Base-by-base conservation (phyloP, 2,329 filamentous ascomycete species). In the Coniochaeta sp. region DNA sequence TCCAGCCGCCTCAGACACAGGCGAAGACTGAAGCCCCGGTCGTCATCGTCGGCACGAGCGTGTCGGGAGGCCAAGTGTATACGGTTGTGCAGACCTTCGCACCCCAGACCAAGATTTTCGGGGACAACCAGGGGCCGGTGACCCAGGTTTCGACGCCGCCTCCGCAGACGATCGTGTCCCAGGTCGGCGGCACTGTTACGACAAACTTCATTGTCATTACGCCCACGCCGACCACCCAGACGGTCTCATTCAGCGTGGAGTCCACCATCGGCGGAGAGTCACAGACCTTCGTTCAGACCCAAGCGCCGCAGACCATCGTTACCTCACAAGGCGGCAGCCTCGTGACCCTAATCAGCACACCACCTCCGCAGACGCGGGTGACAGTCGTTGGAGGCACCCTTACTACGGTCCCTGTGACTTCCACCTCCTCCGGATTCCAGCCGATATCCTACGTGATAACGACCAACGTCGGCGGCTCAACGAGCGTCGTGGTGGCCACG, bases 391-490 rank as follows among this genome's bases (percentile, higher is more conserved):
- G 63, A n/a, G 65, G 66, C 3, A 62, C 57, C 3, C 59, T 65
- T 0, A 66, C 66, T 2, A 67, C 64, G 1, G 61, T 64, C 12
- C 62, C 66, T 1, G 57, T 67, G 9, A 65, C 66, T 14, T 62
- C 63, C 16, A 66, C 67, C 1, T 62, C 63, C 2, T 52, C 58
- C 6, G 61, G 62, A 0, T 67, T 67, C 38, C 62, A 63, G 55
- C 66, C 69, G 0, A 63, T 70, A 4, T 62, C 67, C 1, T 64
- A 66, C 47, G 67, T 66, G 3, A 58, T 70, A 14, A 64, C 66
- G 1, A 67, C 67, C 40, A 63, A 61, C 12, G 58, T 68, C 11
- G 69, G 68, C 9, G 69, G 69, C 16, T 66, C 62, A 11, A 64
- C 66, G 2, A 66, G 63, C 2, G 64, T 67, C 1, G 59, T 69